Evolutionary conservation across 2,329 filamentous ascomycete genomes (phyloP), one percentile per base, ranked within the genome.

Genomic region (Thielaviopsis cerberus): DNA sequence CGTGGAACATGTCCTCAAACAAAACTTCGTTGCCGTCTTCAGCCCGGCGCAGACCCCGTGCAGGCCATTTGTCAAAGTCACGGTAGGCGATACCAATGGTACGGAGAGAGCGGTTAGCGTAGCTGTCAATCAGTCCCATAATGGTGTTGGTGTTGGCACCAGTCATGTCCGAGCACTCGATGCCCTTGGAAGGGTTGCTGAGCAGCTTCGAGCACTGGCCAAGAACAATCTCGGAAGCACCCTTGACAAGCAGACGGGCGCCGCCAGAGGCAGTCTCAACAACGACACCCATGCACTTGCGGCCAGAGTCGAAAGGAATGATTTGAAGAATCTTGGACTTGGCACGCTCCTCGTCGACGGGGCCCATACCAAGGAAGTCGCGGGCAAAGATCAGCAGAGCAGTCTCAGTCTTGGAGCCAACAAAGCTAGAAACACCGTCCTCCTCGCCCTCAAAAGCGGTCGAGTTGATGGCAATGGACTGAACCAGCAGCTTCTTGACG

Each of bases 51-150:
- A 76, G 78, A 53, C 77, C 76, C 61, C 74, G 78, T 4, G 88
- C 88, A 30, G 90, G 89, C 89, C 89, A 95, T 57, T 79, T 78
- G 24, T 86, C 79, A 63, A 92, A 94, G 64, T 95, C 89, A 58
- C 82, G 84, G 70, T 88, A 94, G 57, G 88, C 76, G 62, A 94
- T 78, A 51, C 83, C 87, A 64, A 95, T 94, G 1, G 89, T 94
- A 62, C 89, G 81, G 30, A 95, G 76, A 7, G 88, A 94, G 20
- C 84, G 78, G 25, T 79, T 81, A 10, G 89, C 89, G 67, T 94
- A 95, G 53, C 76, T 78, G 62, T 83, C 80, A 64, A 94, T 94
- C 53, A 88, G 74, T 23, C 75, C 72, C 63, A 79, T 78, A 62
- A 95, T 67, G 7, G 71, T 76, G 61, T 77, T 70, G 56, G 73